A percentile compares a stretch with the other conserved stretches of the same genome.
Evolutionary conservation across 1,139 yeast genomes (phyloP).

Genomic region (Arxiozyma telluris): DNA sequence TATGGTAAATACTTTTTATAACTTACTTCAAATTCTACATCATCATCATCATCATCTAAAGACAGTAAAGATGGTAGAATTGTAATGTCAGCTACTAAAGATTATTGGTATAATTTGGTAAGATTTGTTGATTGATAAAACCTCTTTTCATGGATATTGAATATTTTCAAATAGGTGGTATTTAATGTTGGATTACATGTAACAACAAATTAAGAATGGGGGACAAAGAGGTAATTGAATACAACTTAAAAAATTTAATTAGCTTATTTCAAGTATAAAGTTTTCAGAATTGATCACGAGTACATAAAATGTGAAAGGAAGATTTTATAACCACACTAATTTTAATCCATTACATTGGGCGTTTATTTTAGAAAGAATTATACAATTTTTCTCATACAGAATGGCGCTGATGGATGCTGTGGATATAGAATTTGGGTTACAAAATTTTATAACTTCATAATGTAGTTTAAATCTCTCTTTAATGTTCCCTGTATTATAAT

Average conservation of each 20-base stretch:
- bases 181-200: background rate
- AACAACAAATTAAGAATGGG: slow-evolving; percentile 1
- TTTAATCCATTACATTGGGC: background rate
- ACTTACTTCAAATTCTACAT: background rate
- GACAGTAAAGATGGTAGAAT: slow-evolving; percentile 9
- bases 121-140: background rate
- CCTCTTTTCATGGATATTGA: background rate
- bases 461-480: slow-evolving; percentile 3
- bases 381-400: background rate
- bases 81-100: slow-evolving; percentile 18
- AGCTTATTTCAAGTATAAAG: background rate
- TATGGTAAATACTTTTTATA: slow-evolving; percentile 9
- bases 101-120: slow-evolving; percentile 12
- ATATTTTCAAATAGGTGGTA: background rate
- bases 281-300: background rate
- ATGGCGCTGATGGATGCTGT: background rate
- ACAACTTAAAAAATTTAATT: background rate
- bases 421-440: background rate
- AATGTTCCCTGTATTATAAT: slow-evolving; percentile 4
- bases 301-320: background rate
- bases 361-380: background rate
- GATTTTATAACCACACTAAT: background rate
- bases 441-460: slow-evolving; percentile 1
- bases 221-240: background rate
- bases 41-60: background rate